Evolutionary conservation across 2,329 filamentous ascomycete genomes (phyloP), one percentile per base, ranked within the genome.

Genomic region (Uncinocarpus reesii): DNA sequence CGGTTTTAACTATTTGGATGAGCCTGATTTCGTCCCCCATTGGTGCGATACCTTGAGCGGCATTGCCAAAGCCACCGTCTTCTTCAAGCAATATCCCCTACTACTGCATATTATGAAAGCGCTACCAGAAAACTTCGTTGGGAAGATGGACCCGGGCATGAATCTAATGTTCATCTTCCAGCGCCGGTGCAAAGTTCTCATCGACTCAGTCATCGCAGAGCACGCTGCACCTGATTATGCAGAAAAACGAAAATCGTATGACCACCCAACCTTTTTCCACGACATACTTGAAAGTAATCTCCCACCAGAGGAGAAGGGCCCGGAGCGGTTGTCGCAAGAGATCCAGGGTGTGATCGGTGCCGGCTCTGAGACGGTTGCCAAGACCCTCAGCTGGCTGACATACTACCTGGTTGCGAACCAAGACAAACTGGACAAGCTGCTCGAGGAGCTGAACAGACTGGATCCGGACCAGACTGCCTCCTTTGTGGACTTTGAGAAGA

Each of bases 401-500:
- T 52, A 49, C 34, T 49, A 52, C 31, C 37, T 52, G 2, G 34
- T 52, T 37, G 42, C 36, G 4, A 32, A 47, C 20, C 36, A 24
- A 7, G 42, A 47, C 18, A 49, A 49, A 28, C 32, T 49, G 26
- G 26, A 45, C 26, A 52, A 49, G 29, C n/a, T 49, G 20, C 29
- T 46, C 13, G 42, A 47, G n/a, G 50, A 52, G 20, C 29, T 51
- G 49, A 28, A 58, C 53, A 35, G 55, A 63, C 15, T 47, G 60
- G 47, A 50, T 56, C 32, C 59, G 53, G 53, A 56, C 6, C 37
- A 53, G 8, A 53, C 53, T n/a, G 55, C 56, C 20, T 49, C 55
- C 4, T 60, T 57, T 58, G 34, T 53, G 2, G 58, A 66, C 15
- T 54, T 69, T 21, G 65, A 70, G 54, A 56, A 57, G 40, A 49